Evolutionary conservation across 176 grass and related monocot genomes (phyloP), one percentile per base, ranked within the genome.

Genomic region (Zea luxurians): DNA sequence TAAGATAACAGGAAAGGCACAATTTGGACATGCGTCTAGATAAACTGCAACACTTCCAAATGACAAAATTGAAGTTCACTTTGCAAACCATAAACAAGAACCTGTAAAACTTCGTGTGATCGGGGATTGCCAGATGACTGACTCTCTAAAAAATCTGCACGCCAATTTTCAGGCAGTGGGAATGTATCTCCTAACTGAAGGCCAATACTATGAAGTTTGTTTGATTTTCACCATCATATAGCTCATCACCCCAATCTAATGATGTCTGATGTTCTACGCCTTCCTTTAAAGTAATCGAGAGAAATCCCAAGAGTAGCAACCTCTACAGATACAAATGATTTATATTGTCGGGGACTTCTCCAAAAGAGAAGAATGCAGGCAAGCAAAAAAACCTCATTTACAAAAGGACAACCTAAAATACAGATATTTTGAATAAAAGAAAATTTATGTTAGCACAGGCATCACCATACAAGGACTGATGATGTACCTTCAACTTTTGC

Each of bases 61-160:
- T 5, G 9, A 62, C 8, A 13, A 63, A 37, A 57, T 58, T 74
- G 35, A 63, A n/a, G 20, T 12, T 21, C 37, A 10, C 10, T n/a
- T 77, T 13, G 37, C 12, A 77, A 65, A 57, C 49, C 54, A 58
- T 69, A 17, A 49, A 47, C 12, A 61, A 18, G 4, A 17, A 95
- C 96, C 96, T 95, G 78, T 75, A 91, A 91, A 81, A 83, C 81
- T 49, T 87, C 86, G 57, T 91, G 76, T 2, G 78, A 81, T 67
- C 50, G 49, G 53, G 60, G 4, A 83, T 85, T 52, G 50, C 27
- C 73, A 65, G 48, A 62, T 15, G 37, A 80, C 38, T 66, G 16
- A 44, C 34, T 73, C 78, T 70, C 38, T 6, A 69, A 80, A 77
- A 68, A 61, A 85, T 63, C 44, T 5, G 59, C 42, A 20, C 34